These are phyloP conservation scores for Arabidopsis arenosa DNA, from an alignment of 345 rosid genomes.

Conservation along the genomic window DNA sequence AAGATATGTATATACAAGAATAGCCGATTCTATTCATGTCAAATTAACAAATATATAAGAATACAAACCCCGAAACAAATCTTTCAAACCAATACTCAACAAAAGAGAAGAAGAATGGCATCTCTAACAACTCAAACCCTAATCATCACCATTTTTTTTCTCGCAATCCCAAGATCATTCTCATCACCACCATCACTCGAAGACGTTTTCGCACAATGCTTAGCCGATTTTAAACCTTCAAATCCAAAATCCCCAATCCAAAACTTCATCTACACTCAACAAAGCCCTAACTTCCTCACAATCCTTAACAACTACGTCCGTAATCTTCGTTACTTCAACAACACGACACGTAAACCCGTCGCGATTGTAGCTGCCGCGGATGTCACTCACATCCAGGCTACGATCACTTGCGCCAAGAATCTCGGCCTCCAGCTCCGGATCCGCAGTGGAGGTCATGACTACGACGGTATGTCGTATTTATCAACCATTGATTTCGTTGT, in stretches of 20 bases:
- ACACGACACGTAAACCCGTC: slow-evolving; percentile 51
- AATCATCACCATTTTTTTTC: slow-evolving; percentile 15
- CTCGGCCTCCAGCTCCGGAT: slow-evolving; percentile 51
- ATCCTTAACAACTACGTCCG: slow-evolving; percentile 38
- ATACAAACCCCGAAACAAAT: background rate
- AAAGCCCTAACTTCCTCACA: slow-evolving; percentile 30
- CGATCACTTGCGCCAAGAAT: slow-evolving; percentile 51
- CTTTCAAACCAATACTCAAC: slow-evolving; percentile 18
- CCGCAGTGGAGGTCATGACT: slow-evolving; percentile 78
- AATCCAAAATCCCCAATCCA: slow-evolving; percentile 34
- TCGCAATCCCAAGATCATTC: slow-evolving; percentile 24
- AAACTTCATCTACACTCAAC: slow-evolving; percentile 34
- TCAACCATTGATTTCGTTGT: slow-evolving; percentile 53
- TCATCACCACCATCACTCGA: slow-evolving; percentile 30
- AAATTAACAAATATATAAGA: slow-evolving; percentile 28
- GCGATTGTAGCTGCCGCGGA: slow-evolving; percentile 49
- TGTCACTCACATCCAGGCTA: slow-evolving; percentile 55
- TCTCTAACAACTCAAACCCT: slow-evolving; percentile 20
- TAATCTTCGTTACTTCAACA: slow-evolving; percentile 49
- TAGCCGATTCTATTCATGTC: slow-evolving; percentile 27
- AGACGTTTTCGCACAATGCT: slow-evolving; percentile 30
- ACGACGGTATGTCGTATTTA: slow-evolving; percentile 60
- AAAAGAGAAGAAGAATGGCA: slow-evolving; percentile 6
- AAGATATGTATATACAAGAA: slow-evolving; percentile 22
- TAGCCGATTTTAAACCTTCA: slow-evolving; percentile 32